A percentile compares a stretch with the other conserved stretches of the same genome.
Conservation (phyloP, 179 eudicot genomes). For the Carnegiea gigantea region DNA sequence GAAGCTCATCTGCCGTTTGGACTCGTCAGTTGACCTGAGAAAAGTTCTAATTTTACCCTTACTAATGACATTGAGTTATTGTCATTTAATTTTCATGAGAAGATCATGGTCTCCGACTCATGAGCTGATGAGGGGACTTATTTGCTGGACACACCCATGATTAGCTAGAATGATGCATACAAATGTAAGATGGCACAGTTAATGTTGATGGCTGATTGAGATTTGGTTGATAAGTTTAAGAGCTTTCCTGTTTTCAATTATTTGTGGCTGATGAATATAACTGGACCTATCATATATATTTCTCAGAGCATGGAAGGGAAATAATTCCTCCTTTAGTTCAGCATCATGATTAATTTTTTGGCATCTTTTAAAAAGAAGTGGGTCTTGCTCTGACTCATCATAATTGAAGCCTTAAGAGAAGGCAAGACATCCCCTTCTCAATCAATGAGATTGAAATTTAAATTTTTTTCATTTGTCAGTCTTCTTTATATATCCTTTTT, state of each 20-base stretch:
- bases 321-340: background rate
- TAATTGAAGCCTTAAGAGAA: slow-evolving; percentile 6
- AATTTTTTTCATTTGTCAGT: too few relatives aligned
- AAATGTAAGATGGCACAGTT: background rate
- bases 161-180: slow-evolving; percentile 1
- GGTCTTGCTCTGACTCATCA: background rate
- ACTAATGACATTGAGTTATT: background rate
- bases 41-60: too few relatives aligned
- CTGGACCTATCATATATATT: background rate
- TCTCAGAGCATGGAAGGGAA: background rate
- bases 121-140: background rate
- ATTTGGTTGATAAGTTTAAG: background rate
- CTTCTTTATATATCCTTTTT: too few relatives aligned
- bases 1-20: background rate
- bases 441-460: too few relatives aligned
- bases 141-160: background rate
- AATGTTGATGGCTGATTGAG: background rate
- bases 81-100: background rate
- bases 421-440: too few relatives aligned
- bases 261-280: background rate
- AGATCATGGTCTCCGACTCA: background rate
- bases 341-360: slow-evolving; percentile 10
- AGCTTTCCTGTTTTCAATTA: background rate
- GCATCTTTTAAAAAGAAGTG: background rate
- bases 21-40: background rate